Percentiles rank a stretch among this genome's conserved stretches.
Conservation (phyloP, 257 asterid species). For the Petunia secreta region DNA sequence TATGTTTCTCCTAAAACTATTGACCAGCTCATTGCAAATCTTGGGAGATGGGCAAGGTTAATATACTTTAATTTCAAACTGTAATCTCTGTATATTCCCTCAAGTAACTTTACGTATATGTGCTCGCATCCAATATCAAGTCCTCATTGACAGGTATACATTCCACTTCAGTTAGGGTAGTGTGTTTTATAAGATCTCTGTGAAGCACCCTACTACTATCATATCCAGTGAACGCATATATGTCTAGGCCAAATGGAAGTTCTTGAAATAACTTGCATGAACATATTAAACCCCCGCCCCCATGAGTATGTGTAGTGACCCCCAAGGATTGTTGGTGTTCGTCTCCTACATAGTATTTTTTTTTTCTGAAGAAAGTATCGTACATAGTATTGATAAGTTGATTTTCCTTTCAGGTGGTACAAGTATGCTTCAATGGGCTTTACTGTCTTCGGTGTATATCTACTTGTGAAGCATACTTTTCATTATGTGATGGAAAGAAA, state of each 20-base stretch:
- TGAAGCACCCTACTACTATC: background rate
- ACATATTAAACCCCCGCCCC: background rate
- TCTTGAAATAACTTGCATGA: conserved; percentile 8
- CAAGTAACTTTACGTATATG: background rate
- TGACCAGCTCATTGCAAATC: conserved; percentile 93
- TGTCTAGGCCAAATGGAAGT: background rate
- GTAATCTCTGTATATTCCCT: background rate
- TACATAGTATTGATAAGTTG: conserved; percentile 8
- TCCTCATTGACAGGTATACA: background rate
- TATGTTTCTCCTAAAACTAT: conserved; percentile 84
- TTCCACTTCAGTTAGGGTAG: conserved; percentile 12
- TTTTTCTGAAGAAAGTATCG: too few relatives aligned
- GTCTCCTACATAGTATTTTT: background rate
- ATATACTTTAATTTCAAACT: background rate
- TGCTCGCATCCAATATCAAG: background rate
- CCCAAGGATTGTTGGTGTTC: background rate
- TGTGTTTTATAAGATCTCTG: background rate
- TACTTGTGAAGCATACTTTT: conserved; percentile 73
- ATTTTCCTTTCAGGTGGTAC: conserved; percentile 69
- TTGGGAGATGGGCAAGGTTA: conserved; percentile 99
- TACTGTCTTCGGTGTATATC: conserved; percentile 74
- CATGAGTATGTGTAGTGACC: background rate
- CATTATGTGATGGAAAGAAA: conserved; percentile 77
- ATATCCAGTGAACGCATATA: background rate
- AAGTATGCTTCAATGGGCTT: conserved; percentile 88